phyloP scores from a whole-genome alignment of 306 rosid species.

The Begonia masoniana region DNA sequence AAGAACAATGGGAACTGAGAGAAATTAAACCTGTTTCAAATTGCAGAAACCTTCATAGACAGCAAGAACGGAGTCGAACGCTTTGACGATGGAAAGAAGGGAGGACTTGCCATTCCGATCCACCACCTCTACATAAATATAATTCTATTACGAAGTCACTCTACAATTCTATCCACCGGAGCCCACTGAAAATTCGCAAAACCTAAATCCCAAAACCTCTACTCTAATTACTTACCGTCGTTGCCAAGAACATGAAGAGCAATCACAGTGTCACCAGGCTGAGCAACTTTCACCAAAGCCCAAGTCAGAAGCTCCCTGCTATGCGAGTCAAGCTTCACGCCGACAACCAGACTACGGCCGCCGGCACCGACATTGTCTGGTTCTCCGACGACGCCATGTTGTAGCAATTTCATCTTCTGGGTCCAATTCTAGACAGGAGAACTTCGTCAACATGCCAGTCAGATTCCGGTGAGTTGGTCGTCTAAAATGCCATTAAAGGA shows the following conservation, averaged over 20 bases:
- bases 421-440: background rate
- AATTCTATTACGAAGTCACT: slow-evolving; percentile 10
- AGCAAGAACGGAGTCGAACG: slow-evolving; percentile 89
- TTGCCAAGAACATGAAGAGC: slow-evolving; percentile 82
- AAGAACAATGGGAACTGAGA: background rate
- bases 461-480: slow-evolving; percentile 16
- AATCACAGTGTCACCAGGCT: slow-evolving; percentile 67
- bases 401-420: slow-evolving; percentile 23
- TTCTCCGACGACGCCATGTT: slow-evolving; percentile 20
- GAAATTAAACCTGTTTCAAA: slow-evolving; percentile 67
- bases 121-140: slow-evolving; percentile 41
- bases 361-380: slow-evolving; percentile 19
- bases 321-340: slow-evolving; percentile 65
- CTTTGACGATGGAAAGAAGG: slow-evolving; percentile 73
- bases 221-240: slow-evolving; percentile 32
- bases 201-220: too few species aligned
- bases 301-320: slow-evolving; percentile 89
- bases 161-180: too few species aligned
- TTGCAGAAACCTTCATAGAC: slow-evolving; percentile 96
- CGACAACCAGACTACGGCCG: slow-evolving; percentile 59
- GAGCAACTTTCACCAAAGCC: slow-evolving; percentile 92
- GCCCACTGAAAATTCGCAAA: too few species aligned
- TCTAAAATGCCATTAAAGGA: slow-evolving; percentile 9
- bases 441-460: slow-evolving; percentile 3
- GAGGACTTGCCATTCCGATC: slow-evolving; percentile 74